These are phyloP conservation scores for Naganishia randhawae DNA, from an alignment of 768 basidiomycete genomes.

Conservation along the genomic window DNA sequence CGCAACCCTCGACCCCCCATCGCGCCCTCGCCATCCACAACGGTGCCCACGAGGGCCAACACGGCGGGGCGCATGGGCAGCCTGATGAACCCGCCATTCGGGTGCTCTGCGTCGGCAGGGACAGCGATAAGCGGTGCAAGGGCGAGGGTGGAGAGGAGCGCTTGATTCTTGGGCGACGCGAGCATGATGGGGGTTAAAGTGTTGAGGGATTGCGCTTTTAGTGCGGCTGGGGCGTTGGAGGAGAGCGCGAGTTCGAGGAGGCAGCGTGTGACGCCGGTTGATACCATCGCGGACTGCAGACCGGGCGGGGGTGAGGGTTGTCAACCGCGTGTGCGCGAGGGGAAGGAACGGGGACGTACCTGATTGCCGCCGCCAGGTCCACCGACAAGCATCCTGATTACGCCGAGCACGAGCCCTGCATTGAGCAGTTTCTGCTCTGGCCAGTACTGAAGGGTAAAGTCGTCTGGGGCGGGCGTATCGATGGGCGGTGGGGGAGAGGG, in stretches of 20 bases:
- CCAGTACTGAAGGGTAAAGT: constrained; percentile 95
- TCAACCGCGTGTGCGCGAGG: constrained; percentile 28
- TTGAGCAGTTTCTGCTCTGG: constrained; percentile 84
- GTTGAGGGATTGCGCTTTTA: constrained; percentile 76
- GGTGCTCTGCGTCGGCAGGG: constrained; percentile 67
- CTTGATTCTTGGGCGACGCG: constrained; percentile 64
- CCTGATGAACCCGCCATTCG: constrained; percentile 56
- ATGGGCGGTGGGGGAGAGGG: constrained; percentile 65
- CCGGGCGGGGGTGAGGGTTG: background rate
- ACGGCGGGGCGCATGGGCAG: constrained; percentile 74
- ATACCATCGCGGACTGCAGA: constrained; percentile 49
- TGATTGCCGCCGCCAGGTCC: constrained; percentile 53
- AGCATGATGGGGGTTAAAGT: constrained; percentile 64
- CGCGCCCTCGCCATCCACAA: constrained; percentile 70
- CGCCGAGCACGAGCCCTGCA: constrained; percentile 69
- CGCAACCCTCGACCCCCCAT: constrained; percentile 67
- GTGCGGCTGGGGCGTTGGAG: constrained; percentile 81
- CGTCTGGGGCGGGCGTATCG: constrained; percentile 59
- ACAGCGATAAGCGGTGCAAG: constrained; percentile 62
- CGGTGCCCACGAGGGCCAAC: constrained; percentile 74
- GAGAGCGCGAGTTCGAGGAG: constrained; percentile 82
- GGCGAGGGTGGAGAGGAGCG: constrained; percentile 70
- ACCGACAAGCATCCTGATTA: constrained; percentile 76
- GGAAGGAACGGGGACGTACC: constrained; percentile 25
- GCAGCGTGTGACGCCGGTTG: constrained; percentile 61